phyloP scores from a whole-genome alignment of 495 filamentous ascomycete genomes.

The Barbatosphaeria neglecta region DNA sequence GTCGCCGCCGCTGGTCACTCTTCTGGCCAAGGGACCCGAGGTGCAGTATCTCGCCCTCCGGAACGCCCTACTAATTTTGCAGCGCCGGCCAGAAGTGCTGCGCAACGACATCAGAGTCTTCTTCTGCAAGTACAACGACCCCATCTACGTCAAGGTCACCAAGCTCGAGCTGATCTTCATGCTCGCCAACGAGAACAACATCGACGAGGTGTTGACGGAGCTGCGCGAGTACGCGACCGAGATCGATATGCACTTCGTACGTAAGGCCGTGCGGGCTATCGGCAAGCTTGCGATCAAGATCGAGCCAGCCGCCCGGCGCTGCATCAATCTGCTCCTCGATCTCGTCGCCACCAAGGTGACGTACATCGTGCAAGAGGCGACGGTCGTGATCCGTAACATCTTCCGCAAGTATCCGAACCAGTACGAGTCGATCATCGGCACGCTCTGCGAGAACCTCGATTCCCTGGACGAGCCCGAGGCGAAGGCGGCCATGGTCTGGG shows the following conservation, averaged over 20 bases:
- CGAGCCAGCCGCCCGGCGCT: conserved; percentile 77
- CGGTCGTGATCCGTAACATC: conserved; percentile 97
- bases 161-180: conserved; percentile 99
- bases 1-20: conserved; percentile 87
- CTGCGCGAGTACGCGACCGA: conserved; percentile 95
- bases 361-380: conserved; percentile 99
- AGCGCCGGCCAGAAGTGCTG: conserved; percentile 85
- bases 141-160: conserved; percentile 98
- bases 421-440: conserved; percentile 94
- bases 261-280: conserved; percentile 94
- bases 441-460: conserved; percentile 92
- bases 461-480: conserved; percentile 97
- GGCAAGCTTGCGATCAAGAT: conserved; percentile 99
- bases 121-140: conserved; percentile 99
- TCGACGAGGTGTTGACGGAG: conserved; percentile 89
- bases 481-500: conserved; percentile 99
- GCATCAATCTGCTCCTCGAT: conserved; percentile 86
- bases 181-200: conserved; percentile 93
- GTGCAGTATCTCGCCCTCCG: conserved; percentile 93
- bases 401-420: conserved; percentile 98
- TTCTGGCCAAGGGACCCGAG: conserved; percentile 92
- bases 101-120: conserved; percentile 97
- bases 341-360: conserved; percentile 95
- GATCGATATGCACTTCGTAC: conserved; percentile 97
- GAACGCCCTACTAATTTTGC: conserved; percentile 89